A percentile compares a stretch with the other conserved stretches of the same genome.
Conservation (phyloP, 805 yeast genomes). For the Phaffomyces opuntiae region DNA sequence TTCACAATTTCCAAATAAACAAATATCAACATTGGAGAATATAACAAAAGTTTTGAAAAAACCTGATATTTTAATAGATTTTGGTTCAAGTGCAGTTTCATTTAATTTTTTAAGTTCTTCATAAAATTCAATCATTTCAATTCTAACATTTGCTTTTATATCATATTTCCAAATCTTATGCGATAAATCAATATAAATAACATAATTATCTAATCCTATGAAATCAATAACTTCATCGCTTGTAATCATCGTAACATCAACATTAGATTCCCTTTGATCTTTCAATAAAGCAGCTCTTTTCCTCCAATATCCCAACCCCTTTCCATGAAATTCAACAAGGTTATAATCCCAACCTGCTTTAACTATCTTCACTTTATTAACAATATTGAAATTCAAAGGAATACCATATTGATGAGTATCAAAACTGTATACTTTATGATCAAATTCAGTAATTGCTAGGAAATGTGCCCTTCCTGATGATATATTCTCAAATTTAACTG, state of each 20-base stretch:
- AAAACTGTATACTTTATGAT: constrained; percentile 31
- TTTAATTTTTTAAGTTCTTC: constrained; percentile 23
- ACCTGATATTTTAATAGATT: constrained; percentile 46
- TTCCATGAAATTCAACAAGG: constrained; percentile 38
- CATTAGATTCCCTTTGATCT: constrained; percentile 28
- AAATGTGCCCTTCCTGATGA: constrained; percentile 62
- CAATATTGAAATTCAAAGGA: constrained; percentile 9
- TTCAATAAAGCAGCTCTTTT: constrained; percentile 25
- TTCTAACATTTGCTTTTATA: constrained; percentile 14
- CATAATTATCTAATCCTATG: constrained; percentile 42
- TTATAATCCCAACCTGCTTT: constrained; percentile 65
- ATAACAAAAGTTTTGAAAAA: constrained; percentile 47
- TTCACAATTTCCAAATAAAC: constrained; percentile 11
- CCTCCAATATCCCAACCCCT: constrained; percentile 58
- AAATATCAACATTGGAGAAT: constrained; percentile 41
- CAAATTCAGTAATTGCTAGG: constrained; percentile 44
- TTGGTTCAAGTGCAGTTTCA: constrained; percentile 18
- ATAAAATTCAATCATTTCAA: constrained; percentile 26
- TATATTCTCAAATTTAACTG: constrained; percentile 36
- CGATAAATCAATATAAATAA: constrained; percentile 41
- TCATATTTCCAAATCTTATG: constrained; percentile 29
- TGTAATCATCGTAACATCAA: constrained; percentile 31
- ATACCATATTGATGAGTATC: constrained; percentile 5
- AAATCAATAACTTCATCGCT: constrained; percentile 42
- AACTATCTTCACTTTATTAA: constrained; percentile 35